These are phyloP conservation scores for Prunus salicina DNA, from an alignment of 306 rosid genomes.

Conservation along the genomic window DNA sequence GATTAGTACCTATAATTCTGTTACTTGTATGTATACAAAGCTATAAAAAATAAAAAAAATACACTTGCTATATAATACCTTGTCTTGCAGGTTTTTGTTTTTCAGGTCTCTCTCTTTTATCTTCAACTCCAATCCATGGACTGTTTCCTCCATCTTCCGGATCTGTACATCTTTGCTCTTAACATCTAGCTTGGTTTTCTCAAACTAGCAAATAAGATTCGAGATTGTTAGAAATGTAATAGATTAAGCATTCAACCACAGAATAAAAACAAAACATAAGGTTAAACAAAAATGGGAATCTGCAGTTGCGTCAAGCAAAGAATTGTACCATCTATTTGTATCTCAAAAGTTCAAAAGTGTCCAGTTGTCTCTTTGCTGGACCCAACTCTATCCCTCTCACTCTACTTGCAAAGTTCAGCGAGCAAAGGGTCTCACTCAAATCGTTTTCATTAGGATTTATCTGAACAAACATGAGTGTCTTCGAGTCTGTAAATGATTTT, in stretches of 20 bases:
- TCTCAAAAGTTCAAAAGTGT: constrained; percentile 65
- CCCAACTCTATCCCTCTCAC: constrained; percentile 95
- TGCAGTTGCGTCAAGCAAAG: background rate
- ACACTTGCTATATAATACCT: constrained; percentile 42
- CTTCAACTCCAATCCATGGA: constrained; percentile 71
- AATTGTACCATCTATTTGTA: constrained; percentile 71
- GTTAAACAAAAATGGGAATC: background rate
- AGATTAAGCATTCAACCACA: background rate
- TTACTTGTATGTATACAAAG: background rate
- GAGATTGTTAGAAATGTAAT: constrained; percentile 6
- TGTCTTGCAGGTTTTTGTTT: constrained; percentile 72
- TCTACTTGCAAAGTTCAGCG: constrained; percentile 95
- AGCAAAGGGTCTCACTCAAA: constrained; percentile 92
- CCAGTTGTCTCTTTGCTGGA: constrained; percentile 84
- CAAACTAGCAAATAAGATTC: constrained; percentile 45
- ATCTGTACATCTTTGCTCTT: constrained; percentile 78
- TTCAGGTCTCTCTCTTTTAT: constrained; percentile 78
- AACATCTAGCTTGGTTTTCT: constrained; percentile 68
- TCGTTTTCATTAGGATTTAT: constrained; percentile 93
- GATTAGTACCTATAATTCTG: constrained; percentile 17
- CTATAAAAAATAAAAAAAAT: background rate
- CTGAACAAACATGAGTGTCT: constrained; percentile 96
- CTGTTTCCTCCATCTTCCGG: constrained; percentile 89
- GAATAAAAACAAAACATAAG: background rate
- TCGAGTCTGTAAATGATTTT: too few relatives aligned